Base-by-base conservation (phyloP, 2,329 filamentous ascomycete genomes). In the Claviceps sorghi region DNA sequence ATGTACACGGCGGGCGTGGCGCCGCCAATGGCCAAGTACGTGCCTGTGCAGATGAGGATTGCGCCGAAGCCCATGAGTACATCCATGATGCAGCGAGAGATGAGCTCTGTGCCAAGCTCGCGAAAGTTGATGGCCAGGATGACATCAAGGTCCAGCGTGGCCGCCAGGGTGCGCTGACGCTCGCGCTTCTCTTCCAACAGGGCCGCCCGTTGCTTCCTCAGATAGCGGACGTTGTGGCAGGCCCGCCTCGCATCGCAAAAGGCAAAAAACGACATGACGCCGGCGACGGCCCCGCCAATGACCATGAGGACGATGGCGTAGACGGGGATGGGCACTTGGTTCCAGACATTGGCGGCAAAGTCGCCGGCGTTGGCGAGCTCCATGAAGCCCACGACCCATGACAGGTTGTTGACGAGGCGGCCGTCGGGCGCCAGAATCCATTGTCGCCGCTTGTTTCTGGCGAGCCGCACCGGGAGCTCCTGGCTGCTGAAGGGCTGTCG, bases 341-440 rank as follows among this genome's bases (percentile, higher is more conserved):
- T 79, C 73, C 74, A 80, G 1, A 79, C 70, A 52, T 80, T 79
- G 52, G 77, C 77, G 0, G 76, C 74, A 52, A 79, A 79, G 57
- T 80, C 77, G 2, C 71, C 70, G 0, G 75, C 74, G 58, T 80
- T 80, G 51, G 73, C 73, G 2, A 78, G 65, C 54, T 80, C 77
- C 19, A 80, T 70, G 48, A 74, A 73, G 0, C 75, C 77, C 1
- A 77, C 62, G 4, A 59, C 60, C 29, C 59, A 59, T 22, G 60
- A 55, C 1, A 67, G 58, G 19, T 67, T 60, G 53, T 66, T 65
- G 36, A 58, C 52, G 6, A 66, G 55, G 1, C 59, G 60, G 4
- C 56, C 54, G 3, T 58, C 54, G 0, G 54, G 54, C 5, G 53
- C 46, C 0, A 59, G 53, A n/a, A n/a, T 15, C 2, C 43, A 54